Evolutionary conservation across 805 yeast genomes (phyloP), one percentile per base, ranked within the genome.

Genomic region (Monosporozyma solicola): DNA sequence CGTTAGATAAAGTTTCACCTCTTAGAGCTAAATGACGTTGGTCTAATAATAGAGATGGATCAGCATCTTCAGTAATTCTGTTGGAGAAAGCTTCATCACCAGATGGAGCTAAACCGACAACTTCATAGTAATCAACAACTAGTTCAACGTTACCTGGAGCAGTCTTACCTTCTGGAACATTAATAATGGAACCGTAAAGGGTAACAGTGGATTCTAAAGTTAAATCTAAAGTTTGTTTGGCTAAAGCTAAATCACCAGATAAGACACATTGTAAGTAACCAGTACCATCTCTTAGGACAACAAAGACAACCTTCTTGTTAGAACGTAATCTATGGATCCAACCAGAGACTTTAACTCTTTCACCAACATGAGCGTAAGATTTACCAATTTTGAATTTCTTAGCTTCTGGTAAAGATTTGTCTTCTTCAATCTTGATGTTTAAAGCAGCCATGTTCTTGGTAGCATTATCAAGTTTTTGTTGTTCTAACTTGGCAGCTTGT

Each of bases 131-230:
- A 72, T 94, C 99, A 53, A 84, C 97, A 56, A 79, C 78, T 62
- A 95, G 79, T 74, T 94, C 99, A 58, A 92, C 95, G 56, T 96
- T 96, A 58, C 98, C 98, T 54, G 97, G 97, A 9, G 99, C 99
- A 59, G 85, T 76, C 71, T 94, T 91, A 57, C 99, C 99, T 69
- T 89, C 97, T 53, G 98, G 98, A 49, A 95, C 77, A 63, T 85
- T 80, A 70, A 80, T 79, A 56, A 94, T 76, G 29, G 80, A 80
- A 72, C 99, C 99, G 67, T 79, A 86, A 54, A 94, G 72, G 49
- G 83, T 69, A 33, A 95, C 78, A 15, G 96, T 84, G 16, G 96
- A 79, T 75, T 94, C 99, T 61, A 92, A 73, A 10, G 99, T 92
- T 66, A 95, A 78, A 54, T 84, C 85, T 62, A 78, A 74, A 46